Evolutionary conservation across 2,329 filamentous ascomycete species (phyloP).

Genomic region (Fusarium tjaetaba): DNA sequence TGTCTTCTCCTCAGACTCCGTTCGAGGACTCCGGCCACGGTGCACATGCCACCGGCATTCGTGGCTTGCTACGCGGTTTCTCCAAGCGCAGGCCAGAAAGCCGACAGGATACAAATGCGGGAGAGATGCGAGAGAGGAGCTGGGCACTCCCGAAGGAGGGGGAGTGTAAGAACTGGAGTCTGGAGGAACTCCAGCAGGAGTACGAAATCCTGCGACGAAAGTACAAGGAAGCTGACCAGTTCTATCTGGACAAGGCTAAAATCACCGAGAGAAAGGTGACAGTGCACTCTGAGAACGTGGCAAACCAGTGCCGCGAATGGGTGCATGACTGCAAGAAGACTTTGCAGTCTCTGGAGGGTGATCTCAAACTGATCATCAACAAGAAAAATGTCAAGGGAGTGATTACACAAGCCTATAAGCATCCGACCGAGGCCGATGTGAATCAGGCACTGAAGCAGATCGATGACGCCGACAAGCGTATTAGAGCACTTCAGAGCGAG

Average conservation of each 20-base stretch:
- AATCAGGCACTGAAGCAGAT: fast-evolving
- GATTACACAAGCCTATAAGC: not conserved
- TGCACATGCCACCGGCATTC: not conserved
- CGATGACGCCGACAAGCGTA: not conserved
- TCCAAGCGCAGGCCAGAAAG: no score
- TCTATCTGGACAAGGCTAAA: not conserved
- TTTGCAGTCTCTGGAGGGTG: no score
- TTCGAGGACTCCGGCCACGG: not conserved
- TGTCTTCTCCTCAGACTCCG: not conserved
- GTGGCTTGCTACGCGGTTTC: not conserved
- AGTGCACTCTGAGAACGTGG: not conserved
- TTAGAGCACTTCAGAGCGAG: not conserved
- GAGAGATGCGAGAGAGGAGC: no score
- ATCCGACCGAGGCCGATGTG: not conserved
- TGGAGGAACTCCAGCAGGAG: not conserved
- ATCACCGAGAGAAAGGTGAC: not conserved
- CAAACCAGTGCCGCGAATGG: not conserved
- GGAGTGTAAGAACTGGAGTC: not conserved
- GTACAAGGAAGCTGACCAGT: not conserved
- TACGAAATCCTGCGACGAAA: not conserved
- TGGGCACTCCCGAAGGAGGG: not conserved
- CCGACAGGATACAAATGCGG: no score
- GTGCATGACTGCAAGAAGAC: not conserved
- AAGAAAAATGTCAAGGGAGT: not conserved
- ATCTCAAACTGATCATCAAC: not conserved